Base-by-base conservation (phyloP, 2,329 filamentous ascomycete species). In the Bretziella fagacearum region DNA sequence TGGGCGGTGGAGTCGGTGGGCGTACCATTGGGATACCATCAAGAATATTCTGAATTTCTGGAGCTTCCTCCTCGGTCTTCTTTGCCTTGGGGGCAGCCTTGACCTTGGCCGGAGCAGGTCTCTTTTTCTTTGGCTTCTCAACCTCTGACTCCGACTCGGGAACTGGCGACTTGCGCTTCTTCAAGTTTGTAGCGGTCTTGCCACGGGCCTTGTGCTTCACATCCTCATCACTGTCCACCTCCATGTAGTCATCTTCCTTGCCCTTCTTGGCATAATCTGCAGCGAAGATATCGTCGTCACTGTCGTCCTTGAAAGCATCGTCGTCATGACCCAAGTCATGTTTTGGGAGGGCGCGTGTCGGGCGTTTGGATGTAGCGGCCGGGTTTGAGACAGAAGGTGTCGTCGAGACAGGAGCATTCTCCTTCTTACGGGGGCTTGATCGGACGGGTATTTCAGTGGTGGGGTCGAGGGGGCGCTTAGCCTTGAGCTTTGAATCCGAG, bases 1-100 rank as follows among this genome's bases (percentile, higher is more conserved):
- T 74, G 1, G 80, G 70, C 2, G 89, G 87, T 35, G 91, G 89
- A 3, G 85, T 83, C 4, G 91, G 91, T 18, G 91, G 71, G 50
- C 80, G 70, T 35, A 98, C 75, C 1, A 77, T 84, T 4, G 85
- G 83, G 51, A 98, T 89, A 54, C 78, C 84, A 58, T 93, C 80
- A 26, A 96, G 73, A 39, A 98, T 95, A 42, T 80, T 77, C 60
- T 93, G 78, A 17, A 64, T 62, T 4, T 93, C 77, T 18, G 74
- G 71, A 13, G 79, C 70, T 56, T 77, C 79, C 56, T 93, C 85
- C 2, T 72, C 63, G 5, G 69, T 68, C 59, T 85, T 83, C 60
- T 83, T 82, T 8, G 51, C 71, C 64, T 55, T 65, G 67, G 46
- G 41, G 2, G 73, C 65, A 2, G 74, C 70, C 53, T 73, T 72